Base-by-base conservation (phyloP, 305 asterid genomes). In the Ajuga reptans region DNA sequence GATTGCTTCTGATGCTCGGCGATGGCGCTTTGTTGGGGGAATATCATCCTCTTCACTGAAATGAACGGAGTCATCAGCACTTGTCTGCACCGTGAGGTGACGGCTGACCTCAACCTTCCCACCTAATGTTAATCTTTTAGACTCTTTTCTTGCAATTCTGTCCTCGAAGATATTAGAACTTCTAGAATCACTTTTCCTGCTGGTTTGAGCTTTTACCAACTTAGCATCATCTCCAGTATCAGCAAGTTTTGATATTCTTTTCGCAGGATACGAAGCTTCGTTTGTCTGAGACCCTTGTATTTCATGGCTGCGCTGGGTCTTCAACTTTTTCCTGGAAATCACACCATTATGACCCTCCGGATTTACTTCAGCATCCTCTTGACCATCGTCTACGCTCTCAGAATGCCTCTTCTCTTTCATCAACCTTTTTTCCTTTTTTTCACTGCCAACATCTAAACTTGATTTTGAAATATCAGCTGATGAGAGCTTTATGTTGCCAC, bases 1-100 rank as follows among this genome's bases (percentile, higher is more conserved):
- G 66, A 65, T 49, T 49, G 77, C 78, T 52, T 78, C 90, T 49
- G 72, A 36, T 66, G 85, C 81, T 68, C 77, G 80, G 41, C 92
- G 86, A 56, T 55, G 86, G 50, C 91, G 89, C 76, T 89, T 91
- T 52, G 85, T 45, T 56, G 92, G 91, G 61, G 87, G 92, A 18
- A 79, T 78, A 77, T 69, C 82, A 71, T 84, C 95, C 78, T 86
- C 95, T 53, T 85, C 91, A 63, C 81, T 74, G 36, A 77, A 73
- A 79, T 67, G 58, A 73, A 72, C 72, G 45, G 89, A 71, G 63
- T 77, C 86, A 50, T 52, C 53, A 60, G 60, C 41, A 61, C 57
- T 50, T 64, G 72, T 75, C 58, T 72, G 79, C 15, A 68, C 71
- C 75, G 71, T 80, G 39, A 65, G 57, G 16, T 72, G 51, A 54